Conservation (phyloP, 805 yeast species). For the Kazachstania africana region DNA sequence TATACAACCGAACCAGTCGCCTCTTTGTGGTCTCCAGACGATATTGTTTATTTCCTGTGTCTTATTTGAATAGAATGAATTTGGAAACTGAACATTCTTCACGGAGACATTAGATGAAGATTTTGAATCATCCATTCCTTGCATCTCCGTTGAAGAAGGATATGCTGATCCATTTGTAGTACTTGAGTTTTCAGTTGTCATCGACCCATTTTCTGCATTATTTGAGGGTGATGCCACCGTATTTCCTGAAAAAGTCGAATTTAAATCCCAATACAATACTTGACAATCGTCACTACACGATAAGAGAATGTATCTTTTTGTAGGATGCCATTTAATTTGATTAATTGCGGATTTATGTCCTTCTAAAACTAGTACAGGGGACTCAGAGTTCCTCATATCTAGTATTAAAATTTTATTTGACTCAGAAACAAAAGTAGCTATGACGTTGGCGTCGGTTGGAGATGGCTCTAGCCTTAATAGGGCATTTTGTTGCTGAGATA, state of each 20-base stretch:
- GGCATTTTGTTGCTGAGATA: constrained; percentile 35
- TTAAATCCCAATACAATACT: constrained; percentile 57
- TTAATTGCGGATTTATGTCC: constrained; percentile 64
- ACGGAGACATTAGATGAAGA: constrained; percentile 1
- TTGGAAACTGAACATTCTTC: constrained; percentile 19
- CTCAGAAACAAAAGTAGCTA: constrained; percentile 73
- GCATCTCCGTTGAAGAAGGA: too few species aligned
- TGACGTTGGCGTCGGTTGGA: constrained; percentile 65
- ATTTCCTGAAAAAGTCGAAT: constrained; percentile 6
- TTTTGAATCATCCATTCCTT: not conserved
- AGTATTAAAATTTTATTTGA: constrained; percentile 55
- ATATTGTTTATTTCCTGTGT: constrained; percentile 65
- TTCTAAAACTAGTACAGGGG: constrained; percentile 58
- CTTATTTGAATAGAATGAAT: constrained; percentile 42
- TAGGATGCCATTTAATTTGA: constrained; percentile 76
- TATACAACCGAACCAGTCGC: constrained; percentile 67
- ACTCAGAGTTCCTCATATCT: constrained; percentile 82
- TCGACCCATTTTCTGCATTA: not conserved
- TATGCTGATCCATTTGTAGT: not conserved
- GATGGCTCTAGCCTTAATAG: constrained; percentile 68
- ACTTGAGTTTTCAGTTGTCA: not conserved
- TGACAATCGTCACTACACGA: constrained; percentile 69
- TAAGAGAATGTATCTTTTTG: constrained; percentile 40
- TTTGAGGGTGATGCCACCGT: not conserved
- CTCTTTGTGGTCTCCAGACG: constrained; percentile 50